These are phyloP conservation scores for Trichoderma afroharzianum DNA, from an alignment of 2,329 filamentous ascomycete species.

Conservation along the genomic window DNA sequence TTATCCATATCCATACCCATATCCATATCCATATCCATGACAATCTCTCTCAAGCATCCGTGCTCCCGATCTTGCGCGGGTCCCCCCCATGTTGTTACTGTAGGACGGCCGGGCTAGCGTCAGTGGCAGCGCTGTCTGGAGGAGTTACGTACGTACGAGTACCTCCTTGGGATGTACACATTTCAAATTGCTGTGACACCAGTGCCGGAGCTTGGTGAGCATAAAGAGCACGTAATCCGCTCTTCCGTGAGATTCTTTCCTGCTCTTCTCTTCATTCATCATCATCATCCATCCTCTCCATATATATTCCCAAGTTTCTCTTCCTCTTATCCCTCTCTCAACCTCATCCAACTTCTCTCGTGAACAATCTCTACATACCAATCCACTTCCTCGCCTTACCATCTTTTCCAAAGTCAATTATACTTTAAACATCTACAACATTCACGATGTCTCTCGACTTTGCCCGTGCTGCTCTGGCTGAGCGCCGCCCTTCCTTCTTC, in stretches of 20 bases:
- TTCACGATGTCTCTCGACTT: slow-evolving; percentile 17
- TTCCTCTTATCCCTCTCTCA: not conserved
- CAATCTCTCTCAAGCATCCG: slow-evolving; percentile 2
- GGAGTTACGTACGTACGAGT: not conserved
- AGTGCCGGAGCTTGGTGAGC: slow-evolving; percentile 16
- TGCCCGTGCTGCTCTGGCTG: slow-evolving; percentile 18
- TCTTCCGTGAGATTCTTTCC: slow-evolving; percentile 13
- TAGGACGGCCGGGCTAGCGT: slow-evolving; percentile 1
- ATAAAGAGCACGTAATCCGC: slow-evolving; percentile 30
- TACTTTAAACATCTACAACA: not conserved
- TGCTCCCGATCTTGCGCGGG: slow-evolving; percentile 15
- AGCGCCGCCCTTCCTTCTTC: slow-evolving; percentile 35
- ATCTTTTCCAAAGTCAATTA: not conserved
- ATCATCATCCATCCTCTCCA: slow-evolving; percentile 1
- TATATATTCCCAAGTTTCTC: not conserved
- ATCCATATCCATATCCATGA: not conserved
- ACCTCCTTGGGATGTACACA: not conserved
- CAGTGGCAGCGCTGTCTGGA: not conserved
- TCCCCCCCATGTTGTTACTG: not conserved
- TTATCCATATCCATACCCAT: not conserved
- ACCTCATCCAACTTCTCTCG: not conserved
- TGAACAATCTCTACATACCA: not conserved
- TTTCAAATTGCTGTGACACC: not conserved
- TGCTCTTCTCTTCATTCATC: not conserved
- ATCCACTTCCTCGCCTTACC: not conserved